Percentiles rank a stretch among this genome's conserved stretches.
phyloP scores from a whole-genome alignment of 371 early-diverging fungal species.

The Mucor mucedo region DNA sequence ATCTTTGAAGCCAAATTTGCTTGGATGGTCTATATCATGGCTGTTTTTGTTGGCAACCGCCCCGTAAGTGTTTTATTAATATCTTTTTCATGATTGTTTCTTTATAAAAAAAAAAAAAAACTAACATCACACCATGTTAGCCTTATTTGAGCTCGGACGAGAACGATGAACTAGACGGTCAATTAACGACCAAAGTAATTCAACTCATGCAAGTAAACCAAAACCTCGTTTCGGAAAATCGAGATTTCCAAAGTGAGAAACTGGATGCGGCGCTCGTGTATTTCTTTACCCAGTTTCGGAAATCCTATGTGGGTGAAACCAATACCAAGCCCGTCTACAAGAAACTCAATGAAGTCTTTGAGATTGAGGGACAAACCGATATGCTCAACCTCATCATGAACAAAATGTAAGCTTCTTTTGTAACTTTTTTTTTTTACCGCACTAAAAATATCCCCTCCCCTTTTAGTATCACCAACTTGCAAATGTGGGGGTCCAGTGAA shows the following conservation, averaged over 20 bases:
- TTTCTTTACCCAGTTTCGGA: slow-evolving; percentile 73
- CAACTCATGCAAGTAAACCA: slow-evolving; percentile 57
- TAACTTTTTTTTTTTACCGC: too few relatives aligned
- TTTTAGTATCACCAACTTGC: slow-evolving; percentile 30
- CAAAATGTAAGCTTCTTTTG: slow-evolving; percentile 53
- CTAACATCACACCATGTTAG: slow-evolving; percentile 16
- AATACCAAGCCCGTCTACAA: slow-evolving; percentile 60
- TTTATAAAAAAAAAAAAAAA: too few relatives aligned
- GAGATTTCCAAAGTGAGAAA: slow-evolving; percentile 42
- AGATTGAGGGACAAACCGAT: slow-evolving; percentile 56
- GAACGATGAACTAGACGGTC: slow-evolving; percentile 62
- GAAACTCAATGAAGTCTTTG: slow-evolving; percentile 56
- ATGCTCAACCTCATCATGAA: slow-evolving; percentile 74
- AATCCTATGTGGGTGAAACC: slow-evolving; percentile 66
- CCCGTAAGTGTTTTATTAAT: slow-evolving; percentile 63
- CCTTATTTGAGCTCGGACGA: slow-evolving; percentile 63
- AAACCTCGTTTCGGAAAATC: slow-evolving; percentile 28
- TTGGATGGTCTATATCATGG: slow-evolving; percentile 79
- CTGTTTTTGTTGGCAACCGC: slow-evolving; percentile 66
- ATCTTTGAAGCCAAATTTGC: slow-evolving; percentile 68
- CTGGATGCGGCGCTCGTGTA: slow-evolving; percentile 73
- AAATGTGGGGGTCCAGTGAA: slow-evolving; percentile 44
- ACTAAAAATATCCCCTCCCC: too few relatives aligned
- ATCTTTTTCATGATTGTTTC: too few relatives aligned
- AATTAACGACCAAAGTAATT: slow-evolving; percentile 57